Evolutionary conservation across 208 protist species (phyloP).

Genomic region (Novymonas esmeraldas): DNA sequence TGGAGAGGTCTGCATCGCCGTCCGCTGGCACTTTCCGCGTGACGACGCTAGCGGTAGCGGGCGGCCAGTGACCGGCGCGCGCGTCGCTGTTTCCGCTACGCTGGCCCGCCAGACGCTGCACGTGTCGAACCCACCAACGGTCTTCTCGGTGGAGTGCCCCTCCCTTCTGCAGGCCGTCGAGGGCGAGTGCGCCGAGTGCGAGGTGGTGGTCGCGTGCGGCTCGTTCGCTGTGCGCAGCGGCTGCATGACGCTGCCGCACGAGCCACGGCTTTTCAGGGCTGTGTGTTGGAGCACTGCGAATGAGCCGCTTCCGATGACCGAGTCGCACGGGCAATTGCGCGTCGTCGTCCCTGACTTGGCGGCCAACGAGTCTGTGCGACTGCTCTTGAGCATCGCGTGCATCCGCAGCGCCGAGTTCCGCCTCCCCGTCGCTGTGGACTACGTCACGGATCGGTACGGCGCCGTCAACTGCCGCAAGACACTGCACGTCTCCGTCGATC

Average conservation of each 20-base stretch:
- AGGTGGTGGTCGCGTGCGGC: conserved; percentile 39
- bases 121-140: conserved; percentile 34
- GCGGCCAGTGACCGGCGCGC: conserved; percentile 16
- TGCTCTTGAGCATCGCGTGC: conserved; percentile 32
- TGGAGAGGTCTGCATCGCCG: conserved; percentile 21
- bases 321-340: conserved; percentile 10
- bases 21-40: conserved; percentile 25
- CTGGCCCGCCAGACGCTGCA: conserved; percentile 18
- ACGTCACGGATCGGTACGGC: conserved; percentile 29
- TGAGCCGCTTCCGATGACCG: conserved; percentile 3
- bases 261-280: conserved; percentile 25
- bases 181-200: conserved; percentile 48
- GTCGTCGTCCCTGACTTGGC: conserved; percentile 23
- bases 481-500: conserved; percentile 33
- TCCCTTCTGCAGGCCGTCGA: conserved; percentile 48
- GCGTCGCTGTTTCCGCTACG: conserved; percentile 6
- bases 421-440: conserved; percentile 36
- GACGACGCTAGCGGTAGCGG: background rate
- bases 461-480: conserved; percentile 23
- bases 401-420: conserved; percentile 38
- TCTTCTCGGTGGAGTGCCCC: conserved; percentile 42
- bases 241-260: conserved; percentile 41
- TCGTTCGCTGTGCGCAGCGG: conserved; percentile 21
- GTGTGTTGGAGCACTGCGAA: conserved; percentile 23
- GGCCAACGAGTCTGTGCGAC: conserved; percentile 11